Conservation (phyloP, 352 stramenopile species). For the Pythium sukuiense region DNA sequence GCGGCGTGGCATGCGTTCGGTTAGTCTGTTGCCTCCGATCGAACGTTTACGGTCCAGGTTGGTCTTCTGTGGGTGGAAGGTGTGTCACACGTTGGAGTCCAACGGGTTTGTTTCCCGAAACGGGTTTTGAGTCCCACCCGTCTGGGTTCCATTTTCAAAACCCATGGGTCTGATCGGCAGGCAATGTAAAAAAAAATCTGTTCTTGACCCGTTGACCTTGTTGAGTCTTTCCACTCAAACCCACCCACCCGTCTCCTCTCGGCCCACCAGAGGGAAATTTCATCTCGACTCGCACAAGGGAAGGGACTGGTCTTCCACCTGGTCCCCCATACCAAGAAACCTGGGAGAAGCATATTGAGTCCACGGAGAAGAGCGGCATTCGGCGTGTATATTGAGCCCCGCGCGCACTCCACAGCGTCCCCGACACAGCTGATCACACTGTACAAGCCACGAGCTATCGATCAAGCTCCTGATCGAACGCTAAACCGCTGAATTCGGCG, state of each 20-base stretch:
- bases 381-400: not conserved
- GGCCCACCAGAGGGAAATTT: constrained; percentile 1
- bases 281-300: not conserved
- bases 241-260: constrained; percentile 11
- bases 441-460: not conserved
- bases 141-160: not conserved
- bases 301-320: not conserved
- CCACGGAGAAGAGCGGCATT: not conserved
- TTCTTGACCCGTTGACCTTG: not conserved
- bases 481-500: not conserved
- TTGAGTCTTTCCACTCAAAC: not conserved
- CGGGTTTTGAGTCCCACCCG: not conserved
- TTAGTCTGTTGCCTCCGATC: not conserved
- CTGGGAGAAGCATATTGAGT: not conserved
- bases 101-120: not conserved
- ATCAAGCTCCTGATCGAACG: not conserved
- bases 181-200: not conserved
- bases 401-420: not conserved
- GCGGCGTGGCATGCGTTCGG: not conserved
- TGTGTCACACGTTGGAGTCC: constrained; percentile 1
- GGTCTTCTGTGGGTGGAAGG: not conserved
- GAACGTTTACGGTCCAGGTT: not conserved
- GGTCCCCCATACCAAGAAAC: not conserved
- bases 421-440: not conserved
- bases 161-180: not conserved